A percentile compares a stretch with the other conserved stretches of the same genome.
These are phyloP conservation scores for Pyricularia pennisetigena DNA, from an alignment of 2,329 filamentous ascomycete species.

Conservation along the genomic window DNA sequence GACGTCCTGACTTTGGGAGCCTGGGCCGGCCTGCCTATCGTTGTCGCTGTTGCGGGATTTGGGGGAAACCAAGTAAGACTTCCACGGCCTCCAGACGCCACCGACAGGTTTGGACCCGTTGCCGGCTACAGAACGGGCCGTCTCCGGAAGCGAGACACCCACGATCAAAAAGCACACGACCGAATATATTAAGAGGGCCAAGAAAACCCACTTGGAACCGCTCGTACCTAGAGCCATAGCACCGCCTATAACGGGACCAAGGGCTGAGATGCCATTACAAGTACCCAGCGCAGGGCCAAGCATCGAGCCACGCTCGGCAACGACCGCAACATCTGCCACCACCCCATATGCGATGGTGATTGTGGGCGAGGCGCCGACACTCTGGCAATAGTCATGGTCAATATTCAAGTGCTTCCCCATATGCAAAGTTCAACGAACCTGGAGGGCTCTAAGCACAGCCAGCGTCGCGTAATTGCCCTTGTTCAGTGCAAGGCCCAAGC, in stretches of 20 bases:
- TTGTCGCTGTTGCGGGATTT: not conserved
- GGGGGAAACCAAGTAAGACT: not conserved
- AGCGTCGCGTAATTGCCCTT: slow-evolving; percentile 29
- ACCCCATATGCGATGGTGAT: not conserved
- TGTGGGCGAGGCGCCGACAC: slow-evolving; percentile 23
- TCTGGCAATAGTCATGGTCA: slow-evolving; percentile 22
- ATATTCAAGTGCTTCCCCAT: not conserved
- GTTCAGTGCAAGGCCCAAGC: slow-evolving; percentile 33
- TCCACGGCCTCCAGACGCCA: not conserved
- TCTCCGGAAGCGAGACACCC: slow-evolving; percentile 41
- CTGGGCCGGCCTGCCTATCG: not conserved
- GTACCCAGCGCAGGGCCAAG: slow-evolving; percentile 36
- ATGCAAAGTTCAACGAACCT: not conserved
- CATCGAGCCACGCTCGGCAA: slow-evolving; percentile 44
- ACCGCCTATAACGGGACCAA: slow-evolving; percentile 33
- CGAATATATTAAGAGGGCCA: slow-evolving; percentile 38
- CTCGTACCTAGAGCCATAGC: not conserved
- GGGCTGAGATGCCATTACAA: slow-evolving; percentile 27
- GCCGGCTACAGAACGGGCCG: slow-evolving; percentile 37
- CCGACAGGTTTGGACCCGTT: slow-evolving; percentile 18
- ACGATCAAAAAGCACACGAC: slow-evolving; percentile 24
- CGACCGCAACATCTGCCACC: slow-evolving; percentile 38
- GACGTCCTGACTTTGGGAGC: not conserved
- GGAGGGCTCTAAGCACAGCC: slow-evolving; percentile 33
- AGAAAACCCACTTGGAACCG: slow-evolving; percentile 44